phyloP scores from a whole-genome alignment of 352 stramenopile genomes.

The Phytophthora hibernalis region DNA sequence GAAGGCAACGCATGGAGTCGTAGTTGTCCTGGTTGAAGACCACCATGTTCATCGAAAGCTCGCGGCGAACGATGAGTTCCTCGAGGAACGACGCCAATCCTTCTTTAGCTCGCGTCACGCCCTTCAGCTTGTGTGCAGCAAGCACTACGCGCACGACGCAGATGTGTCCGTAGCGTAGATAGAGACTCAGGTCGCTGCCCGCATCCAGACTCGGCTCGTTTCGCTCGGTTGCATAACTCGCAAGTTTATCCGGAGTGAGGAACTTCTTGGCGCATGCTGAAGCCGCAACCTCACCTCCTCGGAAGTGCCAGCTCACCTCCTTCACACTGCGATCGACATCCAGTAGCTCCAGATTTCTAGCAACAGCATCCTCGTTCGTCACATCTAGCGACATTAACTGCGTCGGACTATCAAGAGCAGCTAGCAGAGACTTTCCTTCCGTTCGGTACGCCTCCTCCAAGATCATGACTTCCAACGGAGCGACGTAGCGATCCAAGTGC shows the following conservation, averaged over 20 bases:
- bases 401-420: conserved; percentile 18
- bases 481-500: conserved; percentile 90
- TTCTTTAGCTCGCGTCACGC: conserved; percentile 63
- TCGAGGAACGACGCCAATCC: conserved; percentile 95
- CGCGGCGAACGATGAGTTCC: conserved; percentile 96
- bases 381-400: conserved; percentile 55
- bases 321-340: conserved; percentile 73
- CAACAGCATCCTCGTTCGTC: conserved; percentile 37
- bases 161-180: conserved; percentile 95
- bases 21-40: conserved; percentile 98
- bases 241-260: conserved; percentile 76
- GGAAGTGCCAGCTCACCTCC: conserved; percentile 57
- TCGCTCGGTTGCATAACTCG: conserved; percentile 73
- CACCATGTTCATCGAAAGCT: conserved; percentile 98
- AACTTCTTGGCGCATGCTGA: conserved; percentile 88
- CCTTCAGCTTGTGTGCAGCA: conserved; percentile 69
- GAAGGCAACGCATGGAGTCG: conserved; percentile 91
- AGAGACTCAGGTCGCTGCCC: conserved; percentile 93
- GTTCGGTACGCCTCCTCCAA: conserved; percentile 43
- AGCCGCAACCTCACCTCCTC: conserved; percentile 73
- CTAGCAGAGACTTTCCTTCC: conserved; percentile 34
- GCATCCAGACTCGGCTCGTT: conserved; percentile 96
- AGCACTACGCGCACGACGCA: conserved; percentile 74
- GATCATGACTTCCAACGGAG: conserved; percentile 49
- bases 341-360: conserved; percentile 48